phyloP scores from a whole-genome alignment of 495 filamentous ascomycete species.

The Schizothecium vesticola region DNA sequence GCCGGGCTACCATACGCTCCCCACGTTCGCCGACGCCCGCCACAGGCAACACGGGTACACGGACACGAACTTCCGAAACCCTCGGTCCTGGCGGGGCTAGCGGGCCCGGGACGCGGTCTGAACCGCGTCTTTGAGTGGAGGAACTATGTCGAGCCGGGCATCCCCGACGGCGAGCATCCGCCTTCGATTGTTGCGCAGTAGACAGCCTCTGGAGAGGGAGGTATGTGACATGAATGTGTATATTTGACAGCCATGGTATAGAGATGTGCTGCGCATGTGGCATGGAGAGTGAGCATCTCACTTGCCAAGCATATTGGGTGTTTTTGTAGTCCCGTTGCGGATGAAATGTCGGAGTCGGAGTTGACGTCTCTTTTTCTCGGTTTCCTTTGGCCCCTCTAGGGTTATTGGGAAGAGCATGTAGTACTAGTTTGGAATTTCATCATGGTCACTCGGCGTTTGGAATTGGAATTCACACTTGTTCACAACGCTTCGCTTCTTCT shows the following conservation, averaged over 20 bases:
- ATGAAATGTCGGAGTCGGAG: neutral
- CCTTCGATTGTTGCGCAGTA: neutral
- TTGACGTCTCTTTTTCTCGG: neutral
- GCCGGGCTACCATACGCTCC: constrained; percentile 25
- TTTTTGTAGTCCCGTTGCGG: neutral
- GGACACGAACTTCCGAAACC: constrained; percentile 29
- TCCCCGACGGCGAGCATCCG: constrained; percentile 19
- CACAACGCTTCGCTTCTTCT: neutral
- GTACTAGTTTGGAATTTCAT: neutral
- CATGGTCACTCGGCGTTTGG: neutral
- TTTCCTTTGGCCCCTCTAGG: neutral
- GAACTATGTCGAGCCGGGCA: constrained; percentile 40
- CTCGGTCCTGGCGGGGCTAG: constrained; percentile 42
- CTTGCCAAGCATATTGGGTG: neutral
- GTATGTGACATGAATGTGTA: neutral
- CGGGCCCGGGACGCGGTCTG: constrained; percentile 40
- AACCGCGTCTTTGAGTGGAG: constrained; percentile 45
- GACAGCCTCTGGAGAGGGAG: neutral
- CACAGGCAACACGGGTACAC: constrained; percentile 23
- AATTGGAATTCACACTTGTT: neutral
- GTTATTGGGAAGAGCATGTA: neutral
- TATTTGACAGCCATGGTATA: neutral
- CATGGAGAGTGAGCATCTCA: neutral
- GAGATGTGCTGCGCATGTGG: neutral
- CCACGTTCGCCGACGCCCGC: constrained; percentile 21